Percentiles rank a stretch among this genome's conserved stretches.
phyloP scores from a whole-genome alignment of 2,329 filamentous ascomycete genomes.

The Geosmithia flava region DNA sequence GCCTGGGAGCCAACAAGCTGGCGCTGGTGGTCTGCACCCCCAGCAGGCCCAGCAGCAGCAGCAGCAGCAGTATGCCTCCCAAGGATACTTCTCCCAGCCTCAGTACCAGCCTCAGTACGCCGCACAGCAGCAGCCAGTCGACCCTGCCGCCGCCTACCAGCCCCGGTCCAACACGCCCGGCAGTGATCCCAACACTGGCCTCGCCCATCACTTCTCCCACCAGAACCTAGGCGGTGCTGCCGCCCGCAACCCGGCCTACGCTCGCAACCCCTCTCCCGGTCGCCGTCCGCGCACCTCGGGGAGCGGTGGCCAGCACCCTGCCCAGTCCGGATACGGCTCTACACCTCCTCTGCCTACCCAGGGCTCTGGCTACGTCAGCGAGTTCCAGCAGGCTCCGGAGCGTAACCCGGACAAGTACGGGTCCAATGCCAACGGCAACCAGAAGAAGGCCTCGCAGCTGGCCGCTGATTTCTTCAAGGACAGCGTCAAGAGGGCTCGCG shows the following conservation, averaged over 20 bases:
- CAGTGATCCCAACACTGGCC: constrained; percentile 78
- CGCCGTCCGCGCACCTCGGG: constrained; percentile 80
- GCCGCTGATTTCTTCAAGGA: constrained; percentile 96
- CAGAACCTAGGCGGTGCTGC: constrained; percentile 75
- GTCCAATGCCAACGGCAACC: constrained; percentile 51
- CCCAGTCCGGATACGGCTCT: constrained; percentile 65
- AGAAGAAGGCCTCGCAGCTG: constrained; percentile 56
- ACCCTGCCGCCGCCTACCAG: constrained; percentile 23
- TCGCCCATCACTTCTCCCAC: constrained; percentile 93
- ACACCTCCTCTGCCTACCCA: constrained; percentile 53
- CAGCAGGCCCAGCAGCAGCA: constrained; percentile 13
- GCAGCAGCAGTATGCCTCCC: constrained; percentile 30
- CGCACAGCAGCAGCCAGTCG: constrained; percentile 13
- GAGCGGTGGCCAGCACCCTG: neutral
- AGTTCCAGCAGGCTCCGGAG: constrained; percentile 70
- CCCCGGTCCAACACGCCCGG: constrained; percentile 44
- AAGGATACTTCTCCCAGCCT: constrained; percentile 19
- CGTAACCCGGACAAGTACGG: constrained; percentile 75
- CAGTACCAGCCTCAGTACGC: constrained; percentile 36
- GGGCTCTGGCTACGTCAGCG: constrained; percentile 41
- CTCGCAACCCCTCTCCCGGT: constrained; percentile 51
- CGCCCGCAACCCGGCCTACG: constrained; percentile 58
- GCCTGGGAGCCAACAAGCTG: constrained; percentile 1
- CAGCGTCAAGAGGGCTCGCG: constrained; percentile 88
- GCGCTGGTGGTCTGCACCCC: constrained; percentile 9